Conservation (phyloP, 768 basidiomycete genomes). For the Dioszegia crocea region DNA sequence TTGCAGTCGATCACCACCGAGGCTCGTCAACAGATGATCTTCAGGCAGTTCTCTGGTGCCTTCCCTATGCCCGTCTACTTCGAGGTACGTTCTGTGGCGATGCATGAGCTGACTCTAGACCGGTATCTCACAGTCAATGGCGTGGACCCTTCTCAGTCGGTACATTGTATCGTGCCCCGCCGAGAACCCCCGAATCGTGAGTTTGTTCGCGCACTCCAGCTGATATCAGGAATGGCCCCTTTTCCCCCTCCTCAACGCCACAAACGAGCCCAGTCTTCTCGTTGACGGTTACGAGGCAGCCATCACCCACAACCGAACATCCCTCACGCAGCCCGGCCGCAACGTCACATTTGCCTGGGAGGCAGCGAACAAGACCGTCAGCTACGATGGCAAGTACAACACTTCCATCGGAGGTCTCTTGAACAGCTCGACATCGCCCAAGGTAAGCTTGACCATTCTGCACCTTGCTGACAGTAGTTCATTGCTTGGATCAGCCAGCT, state of each 20-base stretch:
- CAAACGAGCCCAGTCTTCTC: slow-evolving; percentile 50
- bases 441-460: slow-evolving; percentile 34
- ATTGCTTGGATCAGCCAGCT: slow-evolving; percentile 62
- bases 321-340: slow-evolving; percentile 55
- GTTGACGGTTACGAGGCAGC: slow-evolving; percentile 51
- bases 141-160: slow-evolving; percentile 61
- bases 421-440: slow-evolving; percentile 41
- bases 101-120: slow-evolving; percentile 38
- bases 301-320: slow-evolving; percentile 59
- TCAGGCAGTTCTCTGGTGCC: slow-evolving; percentile 56
- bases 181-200: slow-evolving; percentile 55
- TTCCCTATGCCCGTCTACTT: slow-evolving; percentile 61
- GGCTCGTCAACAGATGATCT: slow-evolving; percentile 63
- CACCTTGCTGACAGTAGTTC: slow-evolving; percentile 30
- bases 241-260: slow-evolving; percentile 59
- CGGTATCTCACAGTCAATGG: slow-evolving; percentile 62
- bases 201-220: neutral
- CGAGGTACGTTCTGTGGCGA: slow-evolving; percentile 58
- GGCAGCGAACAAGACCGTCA: slow-evolving; percentile 56
- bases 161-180: slow-evolving; percentile 58
- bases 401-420: slow-evolving; percentile 53
- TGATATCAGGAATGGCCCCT: slow-evolving; percentile 53
- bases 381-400: slow-evolving; percentile 57
- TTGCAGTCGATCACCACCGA: slow-evolving; percentile 62
- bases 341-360: slow-evolving; percentile 59